These are phyloP conservation scores for Talaromyces marneffei DNA, from an alignment of 2,329 filamentous ascomycete genomes.

Conservation along the genomic window DNA sequence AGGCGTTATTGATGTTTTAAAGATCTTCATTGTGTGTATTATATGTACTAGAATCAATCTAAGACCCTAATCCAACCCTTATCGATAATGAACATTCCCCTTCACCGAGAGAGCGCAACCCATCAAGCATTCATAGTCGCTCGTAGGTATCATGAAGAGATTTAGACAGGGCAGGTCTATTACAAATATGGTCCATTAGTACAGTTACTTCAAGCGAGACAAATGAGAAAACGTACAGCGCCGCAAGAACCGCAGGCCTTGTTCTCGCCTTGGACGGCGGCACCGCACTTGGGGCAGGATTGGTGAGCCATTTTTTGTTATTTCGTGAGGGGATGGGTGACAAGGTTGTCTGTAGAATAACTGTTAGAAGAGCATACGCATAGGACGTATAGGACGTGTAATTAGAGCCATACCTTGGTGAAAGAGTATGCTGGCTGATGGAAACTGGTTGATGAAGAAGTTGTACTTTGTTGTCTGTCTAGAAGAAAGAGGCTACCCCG, in stretches of 20 bases:
- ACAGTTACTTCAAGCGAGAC: background rate
- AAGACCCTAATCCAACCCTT: background rate
- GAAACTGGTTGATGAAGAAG: background rate
- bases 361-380: background rate
- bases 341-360: background rate
- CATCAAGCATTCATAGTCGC: too few relatives aligned
- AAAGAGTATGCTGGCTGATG: background rate
- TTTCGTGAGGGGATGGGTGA: background rate
- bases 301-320: conserved; percentile 15
- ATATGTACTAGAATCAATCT: background rate
- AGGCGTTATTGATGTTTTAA: background rate
- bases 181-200: background rate
- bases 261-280: conserved; percentile 21
- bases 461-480: background rate
- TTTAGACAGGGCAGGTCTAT: conserved; percentile 17
- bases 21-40: background rate
- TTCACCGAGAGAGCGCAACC: background rate
- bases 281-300: conserved; percentile 24
- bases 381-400: background rate
- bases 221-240: conserved; percentile 17
- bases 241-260: conserved; percentile 28
- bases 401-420: background rate
- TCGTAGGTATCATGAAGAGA: background rate
- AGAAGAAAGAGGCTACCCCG: background rate
- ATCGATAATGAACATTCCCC: background rate